Evolutionary conservation across 495 filamentous ascomycete genomes (phyloP).

Genomic region (Evernia prunastri): DNA sequence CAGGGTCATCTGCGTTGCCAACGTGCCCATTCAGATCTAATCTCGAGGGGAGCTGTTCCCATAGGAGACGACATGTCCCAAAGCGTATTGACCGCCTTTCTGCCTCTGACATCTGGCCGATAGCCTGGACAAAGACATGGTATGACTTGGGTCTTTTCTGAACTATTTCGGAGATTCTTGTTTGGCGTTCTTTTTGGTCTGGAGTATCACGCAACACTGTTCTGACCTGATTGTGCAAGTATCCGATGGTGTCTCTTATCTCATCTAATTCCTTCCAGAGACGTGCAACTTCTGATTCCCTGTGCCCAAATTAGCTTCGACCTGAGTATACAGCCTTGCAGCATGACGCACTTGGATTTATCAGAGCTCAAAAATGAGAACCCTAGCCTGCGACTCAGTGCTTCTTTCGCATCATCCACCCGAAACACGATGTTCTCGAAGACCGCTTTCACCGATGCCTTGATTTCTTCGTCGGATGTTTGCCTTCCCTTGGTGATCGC

Average conservation of each 20-base stretch:
- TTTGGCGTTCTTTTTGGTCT: conserved; percentile 9
- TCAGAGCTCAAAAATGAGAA: neutral
- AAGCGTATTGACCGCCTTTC: neutral
- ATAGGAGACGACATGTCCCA: conserved; percentile 3
- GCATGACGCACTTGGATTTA: neutral
- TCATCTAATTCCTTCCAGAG: conserved; percentile 7
- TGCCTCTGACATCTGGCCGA: neutral
- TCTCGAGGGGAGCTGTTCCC: conserved; percentile 1
- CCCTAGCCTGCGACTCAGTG: neutral
- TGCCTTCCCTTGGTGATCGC: conserved; percentile 10
- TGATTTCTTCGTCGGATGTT: conserved; percentile 4
- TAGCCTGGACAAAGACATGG: conserved; percentile 1
- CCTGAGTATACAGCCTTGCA: neutral
- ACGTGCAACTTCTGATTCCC: neutral
- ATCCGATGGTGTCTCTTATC: neutral
- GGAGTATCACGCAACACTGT: conserved; percentile 2
- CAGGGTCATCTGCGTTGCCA: conserved; percentile 15
- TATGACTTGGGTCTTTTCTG: conserved; percentile 5
- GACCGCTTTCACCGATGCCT: neutral
- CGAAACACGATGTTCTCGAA: neutral
- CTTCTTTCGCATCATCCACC: neutral
- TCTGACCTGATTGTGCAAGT: conserved; percentile 9
- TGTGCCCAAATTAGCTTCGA: neutral
- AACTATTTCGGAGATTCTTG: conserved; percentile 5
- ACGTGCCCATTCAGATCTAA: conserved; percentile 14